Evolutionary conservation across 2,329 filamentous ascomycete species (phyloP).

Genomic region (Epichloe scottii): DNA sequence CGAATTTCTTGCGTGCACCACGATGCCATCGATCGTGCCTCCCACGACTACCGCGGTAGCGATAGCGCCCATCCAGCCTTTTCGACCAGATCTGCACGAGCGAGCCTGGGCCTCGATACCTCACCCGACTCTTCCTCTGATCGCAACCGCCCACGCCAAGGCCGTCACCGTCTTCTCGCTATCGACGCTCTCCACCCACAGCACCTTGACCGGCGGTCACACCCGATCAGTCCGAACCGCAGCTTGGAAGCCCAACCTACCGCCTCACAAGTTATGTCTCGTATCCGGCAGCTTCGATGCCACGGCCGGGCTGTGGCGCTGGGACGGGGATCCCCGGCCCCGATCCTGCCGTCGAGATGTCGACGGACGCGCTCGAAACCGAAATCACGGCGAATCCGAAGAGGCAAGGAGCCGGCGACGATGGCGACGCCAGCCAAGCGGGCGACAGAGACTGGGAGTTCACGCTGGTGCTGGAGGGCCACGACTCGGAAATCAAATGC

Average conservation of each 20-base stretch:
- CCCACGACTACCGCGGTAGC: not conserved
- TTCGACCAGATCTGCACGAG: slow-evolving; percentile 46
- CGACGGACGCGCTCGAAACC: slow-evolving; percentile 23
- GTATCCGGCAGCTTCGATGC: slow-evolving; percentile 92
- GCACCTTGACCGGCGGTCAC: slow-evolving; percentile 73
- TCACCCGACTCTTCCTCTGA: slow-evolving; percentile 74
- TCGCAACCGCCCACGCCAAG: slow-evolving; percentile 82
- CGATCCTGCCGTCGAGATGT: slow-evolving; percentile 13
- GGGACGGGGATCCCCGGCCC: slow-evolving; percentile 36
- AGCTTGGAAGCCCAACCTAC: slow-evolving; percentile 71
- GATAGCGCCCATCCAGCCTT: slow-evolving; percentile 30
- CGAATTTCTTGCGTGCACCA: not conserved
- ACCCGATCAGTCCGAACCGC: slow-evolving; percentile 76
- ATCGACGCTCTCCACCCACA: slow-evolving; percentile 65
- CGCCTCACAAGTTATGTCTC: slow-evolving; percentile 55
- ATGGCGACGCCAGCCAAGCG: slow-evolving; percentile 3
- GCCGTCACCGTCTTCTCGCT: slow-evolving; percentile 84
- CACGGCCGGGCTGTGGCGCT: slow-evolving; percentile 74
- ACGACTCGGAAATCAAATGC: slow-evolving; percentile 85
- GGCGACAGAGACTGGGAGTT: slow-evolving; percentile 78
- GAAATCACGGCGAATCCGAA: slow-evolving; percentile 22
- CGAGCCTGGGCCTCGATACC: slow-evolving; percentile 79
- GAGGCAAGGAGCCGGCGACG: slow-evolving; percentile 5
- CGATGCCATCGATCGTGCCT: slow-evolving; percentile 2
- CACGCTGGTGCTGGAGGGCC: slow-evolving; percentile 81